Evolutionary conservation across 352 stramenopile species (phyloP).

Genomic region (Phytopythium kandeliae): DNA sequence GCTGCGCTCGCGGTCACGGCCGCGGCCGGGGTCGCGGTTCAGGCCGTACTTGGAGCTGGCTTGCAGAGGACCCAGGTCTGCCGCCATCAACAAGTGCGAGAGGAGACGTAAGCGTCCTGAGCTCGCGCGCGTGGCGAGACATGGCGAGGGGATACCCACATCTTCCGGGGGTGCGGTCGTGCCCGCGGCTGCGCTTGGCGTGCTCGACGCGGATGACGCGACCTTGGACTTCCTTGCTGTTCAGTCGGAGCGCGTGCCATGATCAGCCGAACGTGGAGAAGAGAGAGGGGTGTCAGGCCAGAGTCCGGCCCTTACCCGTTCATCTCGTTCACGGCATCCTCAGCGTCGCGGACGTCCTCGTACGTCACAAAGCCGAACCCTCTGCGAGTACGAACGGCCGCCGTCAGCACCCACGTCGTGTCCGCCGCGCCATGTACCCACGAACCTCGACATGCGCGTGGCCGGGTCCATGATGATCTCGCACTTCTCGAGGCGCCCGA

Average conservation of each 20-base stretch:
- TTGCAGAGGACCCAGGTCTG: constrained; percentile 67
- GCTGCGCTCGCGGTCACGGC: constrained; percentile 29
- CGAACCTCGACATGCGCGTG: constrained; percentile 64
- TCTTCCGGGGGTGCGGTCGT: constrained; percentile 81
- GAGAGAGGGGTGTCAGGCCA: neutral
- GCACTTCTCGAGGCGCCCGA: constrained; percentile 63
- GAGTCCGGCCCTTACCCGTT: constrained; percentile 45
- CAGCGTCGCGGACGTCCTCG: constrained; percentile 67
- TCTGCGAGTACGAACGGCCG: constrained; percentile 12
- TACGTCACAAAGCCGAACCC: constrained; percentile 77
- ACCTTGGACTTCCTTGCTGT: constrained; percentile 70
- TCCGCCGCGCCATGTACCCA: neutral
- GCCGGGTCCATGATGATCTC: constrained; percentile 80
- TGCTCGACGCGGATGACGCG: constrained; percentile 73
- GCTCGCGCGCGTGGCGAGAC: neutral
- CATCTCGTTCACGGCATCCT: constrained; percentile 74
- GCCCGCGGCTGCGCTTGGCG: constrained; percentile 71
- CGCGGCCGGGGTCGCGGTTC: neutral
- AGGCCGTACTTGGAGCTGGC: constrained; percentile 70
- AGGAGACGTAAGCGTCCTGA: constrained; percentile 1
- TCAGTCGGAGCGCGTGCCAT: constrained; percentile 3
- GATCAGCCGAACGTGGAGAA: neutral
- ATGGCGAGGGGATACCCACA: constrained; percentile 31
- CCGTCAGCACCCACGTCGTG: neutral
- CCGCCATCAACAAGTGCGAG: neutral